A percentile compares a stretch with the other conserved stretches of the same genome.
Conservation (phyloP, 371 early-diverging fungal species). For the Chytridiales sp. region DNA sequence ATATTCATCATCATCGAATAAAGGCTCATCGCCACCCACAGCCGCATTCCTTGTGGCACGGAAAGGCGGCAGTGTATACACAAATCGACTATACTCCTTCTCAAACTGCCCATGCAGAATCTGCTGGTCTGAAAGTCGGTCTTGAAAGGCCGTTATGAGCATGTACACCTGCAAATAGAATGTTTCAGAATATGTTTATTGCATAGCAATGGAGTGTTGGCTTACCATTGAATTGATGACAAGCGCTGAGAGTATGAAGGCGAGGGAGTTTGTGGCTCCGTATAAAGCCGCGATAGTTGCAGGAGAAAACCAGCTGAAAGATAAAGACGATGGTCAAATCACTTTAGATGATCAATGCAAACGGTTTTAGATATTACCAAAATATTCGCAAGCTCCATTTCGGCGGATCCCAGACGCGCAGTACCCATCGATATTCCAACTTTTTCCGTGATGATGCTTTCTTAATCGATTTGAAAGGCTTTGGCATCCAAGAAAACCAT, state of each 20-base stretch:
- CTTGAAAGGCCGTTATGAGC: slow-evolving; percentile 1
- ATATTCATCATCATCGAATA: neutral
- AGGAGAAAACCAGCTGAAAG: slow-evolving; percentile 26
- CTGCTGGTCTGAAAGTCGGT: slow-evolving; percentile 14
- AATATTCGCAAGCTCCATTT: slow-evolving; percentile 19
- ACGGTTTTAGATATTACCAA: slow-evolving; percentile 6
- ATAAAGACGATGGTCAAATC: neutral
- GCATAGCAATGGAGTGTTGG: neutral
- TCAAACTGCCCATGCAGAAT: slow-evolving; percentile 16
- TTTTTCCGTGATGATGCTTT: too few species aligned
- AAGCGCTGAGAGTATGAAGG: slow-evolving; percentile 9
- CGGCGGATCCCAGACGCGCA: slow-evolving; percentile 23
- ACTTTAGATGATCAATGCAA: neutral
- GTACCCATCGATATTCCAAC: slow-evolving; percentile 20
- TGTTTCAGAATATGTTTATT: slow-evolving; percentile 1
- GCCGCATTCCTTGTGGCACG: slow-evolving; percentile 8
- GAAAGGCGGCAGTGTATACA: slow-evolving; percentile 28
- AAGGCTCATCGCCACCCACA: slow-evolving; percentile 7
- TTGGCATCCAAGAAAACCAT: too few species aligned
- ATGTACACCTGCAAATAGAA: slow-evolving; percentile 12
- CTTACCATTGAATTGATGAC: slow-evolving; percentile 16
- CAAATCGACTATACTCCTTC: slow-evolving; percentile 26
- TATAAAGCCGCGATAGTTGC: slow-evolving; percentile 5
- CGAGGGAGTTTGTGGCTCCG: slow-evolving; percentile 15
- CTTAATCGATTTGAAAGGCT: too few species aligned